Evolutionary conservation across 305 asterid genomes (phyloP).

Genomic region (Andrographis paniculata): DNA sequence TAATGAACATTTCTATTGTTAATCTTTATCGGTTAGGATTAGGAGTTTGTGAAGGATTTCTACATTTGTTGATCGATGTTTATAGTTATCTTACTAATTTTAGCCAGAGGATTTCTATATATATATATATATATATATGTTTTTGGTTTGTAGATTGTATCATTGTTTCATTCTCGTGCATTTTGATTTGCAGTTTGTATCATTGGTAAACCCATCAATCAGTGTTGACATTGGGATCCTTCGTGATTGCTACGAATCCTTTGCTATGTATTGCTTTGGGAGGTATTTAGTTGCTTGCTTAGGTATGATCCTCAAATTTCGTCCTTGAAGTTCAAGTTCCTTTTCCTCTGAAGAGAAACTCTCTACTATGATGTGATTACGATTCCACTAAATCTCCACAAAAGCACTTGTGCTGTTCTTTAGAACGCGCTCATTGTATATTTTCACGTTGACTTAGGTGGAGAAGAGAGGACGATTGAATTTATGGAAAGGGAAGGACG

Average conservation of each 20-base stretch:
- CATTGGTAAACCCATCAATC: slow-evolving; percentile 73
- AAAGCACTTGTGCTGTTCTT: slow-evolving; percentile 1
- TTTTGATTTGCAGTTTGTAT: slow-evolving; percentile 61
- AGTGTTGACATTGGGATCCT: slow-evolving; percentile 82
- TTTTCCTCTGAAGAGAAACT: no score
- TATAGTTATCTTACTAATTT: no score
- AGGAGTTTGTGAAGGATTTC: no score
- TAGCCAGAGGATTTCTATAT: no score
- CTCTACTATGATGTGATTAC: no score
- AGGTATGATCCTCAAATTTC: slow-evolving; percentile 44
- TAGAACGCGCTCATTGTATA: slow-evolving; percentile 9
- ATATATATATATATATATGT: no score
- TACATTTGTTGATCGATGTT: no score
- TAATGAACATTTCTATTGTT: no score
- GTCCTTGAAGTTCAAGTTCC: slow-evolving; percentile 18
- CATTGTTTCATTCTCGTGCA: slow-evolving; percentile 16
- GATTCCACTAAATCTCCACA: no score
- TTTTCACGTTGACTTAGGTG: slow-evolving; percentile 49
- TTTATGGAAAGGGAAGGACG: slow-evolving; percentile 98
- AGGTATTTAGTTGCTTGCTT: slow-evolving; percentile 91
- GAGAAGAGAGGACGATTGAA: slow-evolving; percentile 81
- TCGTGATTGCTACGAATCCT: slow-evolving; percentile 96
- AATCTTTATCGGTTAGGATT: no score
- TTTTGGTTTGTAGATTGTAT: slow-evolving; percentile 5
- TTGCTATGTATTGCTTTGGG: slow-evolving; percentile 99